Conservation (phyloP, 1,284 basidiomycete species). For the Cryptococcus amylolentus region DNA sequence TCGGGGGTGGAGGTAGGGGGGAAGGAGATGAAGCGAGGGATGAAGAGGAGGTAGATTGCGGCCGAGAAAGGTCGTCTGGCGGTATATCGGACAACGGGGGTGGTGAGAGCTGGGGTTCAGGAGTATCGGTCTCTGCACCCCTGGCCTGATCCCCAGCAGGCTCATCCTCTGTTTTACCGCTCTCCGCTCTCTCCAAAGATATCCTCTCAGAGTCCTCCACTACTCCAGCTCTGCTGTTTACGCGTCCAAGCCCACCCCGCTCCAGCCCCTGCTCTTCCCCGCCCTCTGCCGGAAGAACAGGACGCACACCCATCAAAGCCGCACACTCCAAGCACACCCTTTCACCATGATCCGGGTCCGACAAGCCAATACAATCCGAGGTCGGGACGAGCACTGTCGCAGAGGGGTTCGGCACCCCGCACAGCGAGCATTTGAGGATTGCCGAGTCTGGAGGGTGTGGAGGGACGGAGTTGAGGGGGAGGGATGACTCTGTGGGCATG, state of each 20-base stretch:
- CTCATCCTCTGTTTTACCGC: no score
- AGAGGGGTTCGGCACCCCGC: conserved; percentile 27
- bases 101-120: no score
- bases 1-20: conserved; percentile 14
- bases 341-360: conserved; percentile 19
- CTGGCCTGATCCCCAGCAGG: no score
- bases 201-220: neutral
- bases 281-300: conserved; percentile 1
- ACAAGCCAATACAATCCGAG: conserved; percentile 7
- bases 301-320: conserved; percentile 6
- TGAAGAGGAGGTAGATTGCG: neutral
- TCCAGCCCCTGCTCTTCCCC: conserved; percentile 1
- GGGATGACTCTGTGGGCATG: conserved; percentile 43
- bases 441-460: conserved; percentile 5
- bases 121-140: no score
- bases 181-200: no score
- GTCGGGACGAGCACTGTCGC: conserved; percentile 1
- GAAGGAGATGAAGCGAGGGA: conserved; percentile 1
- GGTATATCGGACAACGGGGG: no score
- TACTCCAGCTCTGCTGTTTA: neutral
- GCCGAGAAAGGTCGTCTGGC: neutral
- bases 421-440: conserved; percentile 39
- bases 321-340: conserved; percentile 37
- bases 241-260: neutral
- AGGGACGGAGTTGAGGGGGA: conserved; percentile 14